Base-by-base conservation (phyloP, 257 asterid genomes). In the Forsythia viridissima region DNA sequence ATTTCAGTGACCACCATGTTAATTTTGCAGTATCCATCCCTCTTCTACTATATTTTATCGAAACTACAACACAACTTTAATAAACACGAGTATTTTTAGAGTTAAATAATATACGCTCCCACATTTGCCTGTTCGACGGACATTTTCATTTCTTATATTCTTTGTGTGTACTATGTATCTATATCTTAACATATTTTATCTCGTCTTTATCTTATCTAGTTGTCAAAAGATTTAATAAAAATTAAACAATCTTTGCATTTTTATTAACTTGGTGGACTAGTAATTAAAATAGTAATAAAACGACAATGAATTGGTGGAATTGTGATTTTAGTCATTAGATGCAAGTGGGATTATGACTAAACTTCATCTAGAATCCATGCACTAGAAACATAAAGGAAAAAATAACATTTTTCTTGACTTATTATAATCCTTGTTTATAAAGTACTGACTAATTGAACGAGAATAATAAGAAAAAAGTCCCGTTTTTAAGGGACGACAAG, bases 271-370 rank as follows among this genome's bases (percentile, higher is more conserved):
- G 20, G 20, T 55, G 9, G 8, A 5, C 4, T 4, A 55, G 10
- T 2, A 55, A 5, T 55, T 55, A 5, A 52, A 55, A 55, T 55
- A 55, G 5, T 61, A 61, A 61, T 61, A 8, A 61, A 61, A 61
- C 13, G 38, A 8, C 36, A 61, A 61, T 61, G 69, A 61, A 57
- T 10, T 63, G 37, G 69, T 63, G 38, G 39, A 21, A 20, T 20
- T 61, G 12, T 21, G 24, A 13, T 51, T 51, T 52, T 52, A 52
- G 21, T 52, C 63, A 52, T 52, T 15, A 3, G 38, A 9, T 9
- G 69, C 69, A 63, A 63, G 69, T 63, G 69, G 69, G 13, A 61
- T 61, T 61, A 61, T 61, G 68, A 61, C 15, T 4, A 61, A 63
- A 63, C 38, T 24, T 63, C 69, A 63, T 63, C 69, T 21, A 63